Conservation (phyloP, 257 asterid species). For the Schizonepeta tenuifolia region DNA sequence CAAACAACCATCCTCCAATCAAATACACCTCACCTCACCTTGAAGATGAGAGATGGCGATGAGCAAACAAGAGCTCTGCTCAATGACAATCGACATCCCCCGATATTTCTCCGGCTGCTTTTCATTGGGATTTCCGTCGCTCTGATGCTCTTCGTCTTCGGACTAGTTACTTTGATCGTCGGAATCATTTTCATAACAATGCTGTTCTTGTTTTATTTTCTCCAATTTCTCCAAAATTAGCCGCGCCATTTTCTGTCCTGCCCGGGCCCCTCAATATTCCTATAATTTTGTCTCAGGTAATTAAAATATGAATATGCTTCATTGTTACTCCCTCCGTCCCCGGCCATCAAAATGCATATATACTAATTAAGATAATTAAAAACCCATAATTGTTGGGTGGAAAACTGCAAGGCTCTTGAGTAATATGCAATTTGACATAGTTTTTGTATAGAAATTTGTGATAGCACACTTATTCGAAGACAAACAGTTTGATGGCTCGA, state of each 20-base stretch:
- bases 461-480: no score
- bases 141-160: constrained; percentile 64
- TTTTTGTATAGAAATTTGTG: no score
- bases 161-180: constrained; percentile 51
- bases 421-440: no score
- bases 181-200: constrained; percentile 48
- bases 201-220: constrained; percentile 46
- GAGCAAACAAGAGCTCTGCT: constrained; percentile 49
- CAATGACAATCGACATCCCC: constrained; percentile 49
- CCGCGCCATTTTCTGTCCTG: constrained; percentile 50
- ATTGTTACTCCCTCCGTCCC: no score
- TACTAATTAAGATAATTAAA: no score
- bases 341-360: no score
- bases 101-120: constrained; percentile 53
- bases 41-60: constrained; percentile 39
- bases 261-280: constrained; percentile 33
- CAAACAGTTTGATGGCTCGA: no score
- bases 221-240: constrained; percentile 49
- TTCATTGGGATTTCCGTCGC: constrained; percentile 61
- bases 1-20: constrained; percentile 6
- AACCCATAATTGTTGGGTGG: no score
- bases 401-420: no score
- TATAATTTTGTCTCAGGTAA: constrained; percentile 36
- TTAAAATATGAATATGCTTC: neutral
- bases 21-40: no score